Base-by-base conservation (phyloP, 768 basidiomycete species). In the Lactifluus hygrophoroides region DNA sequence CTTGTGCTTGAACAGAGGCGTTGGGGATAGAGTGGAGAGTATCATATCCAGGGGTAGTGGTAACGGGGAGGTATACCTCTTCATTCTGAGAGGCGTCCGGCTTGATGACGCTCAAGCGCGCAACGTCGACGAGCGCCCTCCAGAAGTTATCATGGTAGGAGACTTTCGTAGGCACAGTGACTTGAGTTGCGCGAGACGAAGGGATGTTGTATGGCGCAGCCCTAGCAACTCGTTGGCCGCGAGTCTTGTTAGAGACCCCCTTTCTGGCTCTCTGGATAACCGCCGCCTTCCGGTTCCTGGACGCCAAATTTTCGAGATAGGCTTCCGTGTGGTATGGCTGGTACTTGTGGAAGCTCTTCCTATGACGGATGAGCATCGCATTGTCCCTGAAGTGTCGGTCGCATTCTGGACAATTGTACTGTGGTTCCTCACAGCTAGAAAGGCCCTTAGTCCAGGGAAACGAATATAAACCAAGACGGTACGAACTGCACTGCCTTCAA, bases 321-420 rank as follows among this genome's bases (percentile, higher is more conserved):
- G 34, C 16, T n/a, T n/a, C 4, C 16, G 43, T 60, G 30, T 60
- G 59, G 11, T 60, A 40, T 21, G 59, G 59, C n/a, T 40, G n/a
- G 28, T 60, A 56, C 8, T 23, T 44, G 14, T 60, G 59, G 0
- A 1, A 1, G 16, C 0, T 51, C 49, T 56, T 60, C 16, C 54
- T 34, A 32, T 60, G 59, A 11, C 59, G 49, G 35, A 42, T 45
- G 23, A 37, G 55, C 6, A 54, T 49, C 19, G 54, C 49, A 30
- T 28, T 23, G 44, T 60, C 59, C 23, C n/a, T 21, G 16, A 46
- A 42, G 8, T 3, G 17, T 3, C 10, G 11, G 8, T 1, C 16
- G 27, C 59, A 60, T 4, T 60, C 54, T 13, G 37, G n/a, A 43
- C 59, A 60, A 32, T 19, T 17, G 43, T 51, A 60, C 14, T 23